A percentile compares a stretch with the other conserved stretches of the same genome.
phyloP scores from a whole-genome alignment of 495 filamentous ascomycete genomes.

The Gamarada debralockiae region DNA sequence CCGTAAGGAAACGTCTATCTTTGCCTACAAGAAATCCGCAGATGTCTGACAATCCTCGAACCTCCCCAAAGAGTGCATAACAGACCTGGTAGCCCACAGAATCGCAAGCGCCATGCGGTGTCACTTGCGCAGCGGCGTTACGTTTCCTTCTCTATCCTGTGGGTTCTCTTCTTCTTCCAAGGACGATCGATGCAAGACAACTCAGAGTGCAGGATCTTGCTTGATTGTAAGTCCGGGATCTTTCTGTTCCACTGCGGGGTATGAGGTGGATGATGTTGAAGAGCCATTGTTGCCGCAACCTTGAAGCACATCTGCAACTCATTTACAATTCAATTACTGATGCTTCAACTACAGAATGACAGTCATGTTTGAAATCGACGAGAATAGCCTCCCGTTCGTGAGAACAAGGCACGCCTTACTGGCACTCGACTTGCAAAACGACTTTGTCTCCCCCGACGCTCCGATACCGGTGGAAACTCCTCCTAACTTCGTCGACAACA shows the following conservation, averaged over 20 bases:
- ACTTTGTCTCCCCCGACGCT: constrained; percentile 71
- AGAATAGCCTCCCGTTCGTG: constrained; percentile 40
- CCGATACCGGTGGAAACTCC: constrained; percentile 62
- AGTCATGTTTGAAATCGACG: constrained; percentile 45
- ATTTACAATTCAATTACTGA: constrained; percentile 6
- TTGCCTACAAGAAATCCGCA: not conserved
- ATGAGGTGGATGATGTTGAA: too few relatives aligned
- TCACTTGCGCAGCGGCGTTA: too few relatives aligned
- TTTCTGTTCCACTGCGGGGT: not conserved
- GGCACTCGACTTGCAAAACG: constrained; percentile 86
- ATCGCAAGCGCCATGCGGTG: too few relatives aligned
- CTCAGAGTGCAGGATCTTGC: not conserved
- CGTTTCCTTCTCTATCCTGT: not conserved
- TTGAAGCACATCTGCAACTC: not conserved
- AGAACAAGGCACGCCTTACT: constrained; percentile 78
- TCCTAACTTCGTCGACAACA: constrained; percentile 61
- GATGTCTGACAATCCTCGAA: not conserved
- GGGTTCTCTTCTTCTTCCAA: not conserved
- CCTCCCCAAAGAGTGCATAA: not conserved
- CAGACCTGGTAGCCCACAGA: not conserved
- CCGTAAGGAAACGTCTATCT: not conserved
- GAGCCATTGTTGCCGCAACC: too few relatives aligned
- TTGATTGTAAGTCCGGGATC: not conserved
- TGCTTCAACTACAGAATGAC: constrained; percentile 5
- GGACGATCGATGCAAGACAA: not conserved